Conservation (phyloP, 257 asterid genomes). For the Nicotiana knightiana region DNA sequence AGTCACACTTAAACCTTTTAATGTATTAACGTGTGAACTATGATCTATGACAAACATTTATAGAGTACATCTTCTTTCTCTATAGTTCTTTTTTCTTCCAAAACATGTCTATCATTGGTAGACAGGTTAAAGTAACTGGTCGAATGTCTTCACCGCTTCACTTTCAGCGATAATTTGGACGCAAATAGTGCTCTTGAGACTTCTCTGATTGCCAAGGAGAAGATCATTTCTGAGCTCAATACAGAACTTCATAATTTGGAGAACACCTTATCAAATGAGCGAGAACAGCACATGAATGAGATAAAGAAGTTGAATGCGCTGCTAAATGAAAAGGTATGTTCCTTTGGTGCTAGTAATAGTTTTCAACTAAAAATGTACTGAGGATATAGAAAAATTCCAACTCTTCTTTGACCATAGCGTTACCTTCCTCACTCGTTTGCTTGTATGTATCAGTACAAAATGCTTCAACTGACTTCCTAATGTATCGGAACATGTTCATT, state of each 20-base stretch:
- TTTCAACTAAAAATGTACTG: not conserved
- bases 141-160: constrained; percentile 13
- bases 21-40: not conserved
- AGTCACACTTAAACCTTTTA: not conserved
- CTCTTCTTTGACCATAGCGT: not conserved
- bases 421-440: not conserved
- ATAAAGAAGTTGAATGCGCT: constrained; percentile 65
- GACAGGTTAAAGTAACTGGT: not conserved
- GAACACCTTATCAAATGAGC: constrained; percentile 68
- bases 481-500: not conserved
- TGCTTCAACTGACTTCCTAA: not conserved
- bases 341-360: not conserved
- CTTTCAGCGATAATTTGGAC: constrained; percentile 64
- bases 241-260: constrained; percentile 85
- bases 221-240: constrained; percentile 79
- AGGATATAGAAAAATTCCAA: not conserved
- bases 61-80: not conserved
- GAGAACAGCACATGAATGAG: constrained; percentile 70
- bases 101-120: not conserved
- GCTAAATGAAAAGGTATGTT: constrained; percentile 74
- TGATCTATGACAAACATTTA: not conserved
- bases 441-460: not conserved
- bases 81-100: not conserved
- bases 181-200: constrained; percentile 68
- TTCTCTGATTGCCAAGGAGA: constrained; percentile 83